Percentiles rank a stretch among this genome's conserved stretches.
These are phyloP conservation scores for Fagopyrum esculentum DNA, from an alignment of 148 eudicot genomes.

Conservation along the genomic window DNA sequence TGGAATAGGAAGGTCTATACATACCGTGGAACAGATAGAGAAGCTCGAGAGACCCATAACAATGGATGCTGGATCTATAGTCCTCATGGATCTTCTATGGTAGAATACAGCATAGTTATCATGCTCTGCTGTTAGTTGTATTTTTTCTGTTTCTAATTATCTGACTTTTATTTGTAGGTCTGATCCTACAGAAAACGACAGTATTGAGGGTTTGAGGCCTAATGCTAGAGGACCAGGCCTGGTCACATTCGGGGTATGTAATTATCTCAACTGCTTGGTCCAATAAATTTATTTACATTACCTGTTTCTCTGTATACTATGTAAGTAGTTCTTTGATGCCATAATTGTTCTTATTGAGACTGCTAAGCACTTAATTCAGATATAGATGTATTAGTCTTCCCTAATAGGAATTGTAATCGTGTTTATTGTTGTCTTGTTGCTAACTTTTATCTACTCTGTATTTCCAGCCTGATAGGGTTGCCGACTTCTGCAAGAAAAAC, in stretches of 20 bases:
- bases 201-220: conserved; percentile 71
- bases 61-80: conserved; percentile 78
- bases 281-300: neutral
- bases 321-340: neutral
- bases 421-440: neutral
- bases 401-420: neutral
- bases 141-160: neutral
- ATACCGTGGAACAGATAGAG: conserved; percentile 62
- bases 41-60: conserved; percentile 60
- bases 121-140: neutral
- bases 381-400: neutral
- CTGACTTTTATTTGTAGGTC: conserved; percentile 35
- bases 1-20: conserved; percentile 71
- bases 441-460: neutral
- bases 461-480: conserved; percentile 89
- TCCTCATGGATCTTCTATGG: conserved; percentile 72
- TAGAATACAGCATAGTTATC: conserved; percentile 2
- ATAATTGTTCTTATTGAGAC: neutral
- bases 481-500: conserved; percentile 91
- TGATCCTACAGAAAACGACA: conserved; percentile 76
- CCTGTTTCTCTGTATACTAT: neutral
- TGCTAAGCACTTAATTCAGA: neutral
- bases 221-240: conserved; percentile 78
- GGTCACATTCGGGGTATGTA: conserved; percentile 64
- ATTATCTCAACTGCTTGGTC: neutral